Evolutionary conservation across 192 early-diverging fungal species (phyloP).

Genomic region (Coemansia sp.): DNA sequence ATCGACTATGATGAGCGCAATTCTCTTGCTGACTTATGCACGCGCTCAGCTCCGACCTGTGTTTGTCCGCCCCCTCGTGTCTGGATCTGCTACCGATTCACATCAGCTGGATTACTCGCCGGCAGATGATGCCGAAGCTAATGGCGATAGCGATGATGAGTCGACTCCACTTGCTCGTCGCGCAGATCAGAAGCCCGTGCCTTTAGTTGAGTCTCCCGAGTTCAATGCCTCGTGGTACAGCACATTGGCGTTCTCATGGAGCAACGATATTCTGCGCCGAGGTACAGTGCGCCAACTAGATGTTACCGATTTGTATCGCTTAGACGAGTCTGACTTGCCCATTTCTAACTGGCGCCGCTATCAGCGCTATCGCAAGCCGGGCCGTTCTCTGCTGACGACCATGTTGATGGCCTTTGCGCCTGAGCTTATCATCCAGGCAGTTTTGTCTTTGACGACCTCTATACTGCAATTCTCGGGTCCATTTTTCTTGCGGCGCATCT

Average conservation of each 20-base stretch:
- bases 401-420: constrained; percentile 38
- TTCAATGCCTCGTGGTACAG: constrained; percentile 18
- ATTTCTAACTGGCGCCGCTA: constrained; percentile 31
- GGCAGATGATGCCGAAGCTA: background rate
- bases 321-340: constrained; percentile 57
- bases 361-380: constrained; percentile 5
- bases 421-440: constrained; percentile 41
- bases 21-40: constrained; percentile 1
- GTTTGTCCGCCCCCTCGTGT: constrained; percentile 10
- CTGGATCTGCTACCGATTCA: background rate
- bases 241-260: constrained; percentile 57
- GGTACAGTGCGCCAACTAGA: constrained; percentile 57
- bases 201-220: constrained; percentile 28
- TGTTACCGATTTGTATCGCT: constrained; percentile 59
- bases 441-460: constrained; percentile 36
- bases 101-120: background rate
- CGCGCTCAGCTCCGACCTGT: constrained; percentile 16
- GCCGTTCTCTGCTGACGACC: constrained; percentile 30
- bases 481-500: constrained; percentile 59
- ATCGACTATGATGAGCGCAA: background rate
- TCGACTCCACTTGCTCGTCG: constrained; percentile 17
- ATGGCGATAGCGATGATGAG: constrained; percentile 7
- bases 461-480: constrained; percentile 48
- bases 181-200: constrained; percentile 2
- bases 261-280: constrained; percentile 60